Conservation (phyloP, 768 basidiomycete genomes). For the Leccinum disarticulatum region DNA sequence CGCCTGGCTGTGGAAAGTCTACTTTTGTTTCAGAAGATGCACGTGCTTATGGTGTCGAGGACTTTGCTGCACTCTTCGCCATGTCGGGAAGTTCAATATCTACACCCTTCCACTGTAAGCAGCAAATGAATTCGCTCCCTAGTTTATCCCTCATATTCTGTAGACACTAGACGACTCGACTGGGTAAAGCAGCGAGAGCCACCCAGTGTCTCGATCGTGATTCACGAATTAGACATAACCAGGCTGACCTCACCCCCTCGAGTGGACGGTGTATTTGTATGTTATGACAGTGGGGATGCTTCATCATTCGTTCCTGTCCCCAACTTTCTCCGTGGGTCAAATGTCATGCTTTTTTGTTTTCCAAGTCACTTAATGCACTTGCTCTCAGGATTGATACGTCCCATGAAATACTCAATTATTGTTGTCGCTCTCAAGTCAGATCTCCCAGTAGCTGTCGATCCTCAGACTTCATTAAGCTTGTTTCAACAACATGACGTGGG, state of each 20-base stretch:
- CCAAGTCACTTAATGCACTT: conserved; percentile 6
- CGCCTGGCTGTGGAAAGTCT: conserved; percentile 80
- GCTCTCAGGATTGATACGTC: conserved; percentile 53
- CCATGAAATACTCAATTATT: conserved; percentile 60
- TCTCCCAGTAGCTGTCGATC: conserved; percentile 56
- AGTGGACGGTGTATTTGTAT: conserved; percentile 80
- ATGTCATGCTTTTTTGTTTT: background rate
- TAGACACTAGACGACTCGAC: conserved; percentile 35
- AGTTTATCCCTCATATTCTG: conserved; percentile 23
- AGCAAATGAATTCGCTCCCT: background rate
- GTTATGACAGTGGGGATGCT: conserved; percentile 72
- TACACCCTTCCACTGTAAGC: conserved; percentile 43
- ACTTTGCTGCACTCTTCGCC: conserved; percentile 36
- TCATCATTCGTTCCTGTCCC: conserved; percentile 67
- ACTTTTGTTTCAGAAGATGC: conserved; percentile 77
- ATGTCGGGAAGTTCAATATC: conserved; percentile 34
- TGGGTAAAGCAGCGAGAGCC: conserved; percentile 41
- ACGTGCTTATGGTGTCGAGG: conserved; percentile 54
- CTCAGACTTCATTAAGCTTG: conserved; percentile 48
- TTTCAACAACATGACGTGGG: conserved; percentile 70
- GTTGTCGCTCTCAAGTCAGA: conserved; percentile 91
- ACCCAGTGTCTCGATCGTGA: conserved; percentile 46
- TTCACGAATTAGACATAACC: conserved; percentile 56
- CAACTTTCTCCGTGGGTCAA: conserved; percentile 65
- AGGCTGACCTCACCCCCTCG: conserved; percentile 56